phyloP scores from a whole-genome alignment of 2,329 filamentous ascomycete species.

The Myrmaecium sp. region DNA sequence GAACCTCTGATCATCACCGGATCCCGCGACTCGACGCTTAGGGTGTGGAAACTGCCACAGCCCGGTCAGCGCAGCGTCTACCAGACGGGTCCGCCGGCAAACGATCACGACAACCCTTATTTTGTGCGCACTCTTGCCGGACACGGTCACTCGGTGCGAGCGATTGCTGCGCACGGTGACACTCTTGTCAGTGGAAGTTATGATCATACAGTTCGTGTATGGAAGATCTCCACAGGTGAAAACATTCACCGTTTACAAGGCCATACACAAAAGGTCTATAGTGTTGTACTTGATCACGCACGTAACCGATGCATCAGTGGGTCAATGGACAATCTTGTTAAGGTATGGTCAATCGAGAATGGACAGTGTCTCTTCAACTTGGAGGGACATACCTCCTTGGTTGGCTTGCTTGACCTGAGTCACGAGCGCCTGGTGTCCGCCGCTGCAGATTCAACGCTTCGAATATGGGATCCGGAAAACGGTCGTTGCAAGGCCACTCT shows the following conservation, averaged over 20 bases:
- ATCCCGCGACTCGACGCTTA: slow-evolving; percentile 80
- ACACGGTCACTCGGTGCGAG: slow-evolving; percentile 84
- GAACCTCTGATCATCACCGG: slow-evolving; percentile 95
- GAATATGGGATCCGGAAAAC: slow-evolving; percentile 92
- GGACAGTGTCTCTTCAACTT: slow-evolving; percentile 75
- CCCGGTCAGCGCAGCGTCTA: slow-evolving; percentile 61
- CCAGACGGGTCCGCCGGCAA: slow-evolving; percentile 58
- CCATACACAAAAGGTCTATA: slow-evolving; percentile 89
- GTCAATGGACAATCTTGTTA: slow-evolving; percentile 95
- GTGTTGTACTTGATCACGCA: slow-evolving; percentile 80
- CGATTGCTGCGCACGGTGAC: slow-evolving; percentile 87
- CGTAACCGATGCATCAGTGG: slow-evolving; percentile 94
- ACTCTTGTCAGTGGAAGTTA: slow-evolving; percentile 96
- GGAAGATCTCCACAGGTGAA: slow-evolving; percentile 94
- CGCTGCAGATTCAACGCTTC: slow-evolving; percentile 82
- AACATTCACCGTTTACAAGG: slow-evolving; percentile 68
- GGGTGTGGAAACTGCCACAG: slow-evolving; percentile 86
- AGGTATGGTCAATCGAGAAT: slow-evolving; percentile 88
- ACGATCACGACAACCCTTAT: slow-evolving; percentile 73
- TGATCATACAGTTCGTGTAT: slow-evolving; percentile 77
- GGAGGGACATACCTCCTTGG: slow-evolving; percentile 81
- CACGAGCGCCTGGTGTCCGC: slow-evolving; percentile 86
- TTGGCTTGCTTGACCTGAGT: slow-evolving; percentile 77
- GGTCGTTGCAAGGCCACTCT: slow-evolving; percentile 81
- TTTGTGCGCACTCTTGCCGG: slow-evolving; percentile 77